These are phyloP conservation scores for Talaromyces sp. DNA, from an alignment of 2,329 filamentous ascomycete species.

Conservation along the genomic window DNA sequence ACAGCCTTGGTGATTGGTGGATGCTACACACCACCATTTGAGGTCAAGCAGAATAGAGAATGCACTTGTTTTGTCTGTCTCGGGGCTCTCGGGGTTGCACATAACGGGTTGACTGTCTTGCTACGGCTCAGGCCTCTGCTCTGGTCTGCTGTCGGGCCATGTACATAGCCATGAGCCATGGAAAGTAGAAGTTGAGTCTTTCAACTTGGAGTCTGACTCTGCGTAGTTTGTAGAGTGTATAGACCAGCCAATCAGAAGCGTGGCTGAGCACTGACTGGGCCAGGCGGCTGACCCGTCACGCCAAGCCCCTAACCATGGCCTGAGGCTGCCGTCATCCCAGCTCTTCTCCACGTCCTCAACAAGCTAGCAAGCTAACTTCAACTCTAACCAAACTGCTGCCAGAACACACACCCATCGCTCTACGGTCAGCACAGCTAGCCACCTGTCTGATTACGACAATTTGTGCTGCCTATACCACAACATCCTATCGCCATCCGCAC, in stretches of 20 bases:
- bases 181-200: neutral
- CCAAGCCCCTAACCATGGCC: neutral
- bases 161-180: neutral
- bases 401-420: neutral
- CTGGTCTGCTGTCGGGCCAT: neutral
- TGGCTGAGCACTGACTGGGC: neutral
- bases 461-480: neutral
- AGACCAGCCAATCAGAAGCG: constrained; percentile 3
- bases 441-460: neutral
- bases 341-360: neutral
- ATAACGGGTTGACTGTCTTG: neutral
- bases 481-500: neutral
- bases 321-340: neutral
- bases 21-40: constrained; percentile 10
- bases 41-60: neutral
- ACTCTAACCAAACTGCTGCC: neutral
- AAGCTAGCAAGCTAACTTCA: neutral
- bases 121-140: neutral
- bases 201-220: neutral
- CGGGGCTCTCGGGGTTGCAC: neutral
- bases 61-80: neutral
- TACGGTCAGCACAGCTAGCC: neutral
- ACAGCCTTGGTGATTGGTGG: neutral
- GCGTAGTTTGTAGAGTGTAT: neutral
- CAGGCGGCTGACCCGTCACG: neutral